Evolutionary conservation across 257 asterid genomes (phyloP), one percentile per base, ranked within the genome.

Genomic region (Hygrophila difformis): DNA sequence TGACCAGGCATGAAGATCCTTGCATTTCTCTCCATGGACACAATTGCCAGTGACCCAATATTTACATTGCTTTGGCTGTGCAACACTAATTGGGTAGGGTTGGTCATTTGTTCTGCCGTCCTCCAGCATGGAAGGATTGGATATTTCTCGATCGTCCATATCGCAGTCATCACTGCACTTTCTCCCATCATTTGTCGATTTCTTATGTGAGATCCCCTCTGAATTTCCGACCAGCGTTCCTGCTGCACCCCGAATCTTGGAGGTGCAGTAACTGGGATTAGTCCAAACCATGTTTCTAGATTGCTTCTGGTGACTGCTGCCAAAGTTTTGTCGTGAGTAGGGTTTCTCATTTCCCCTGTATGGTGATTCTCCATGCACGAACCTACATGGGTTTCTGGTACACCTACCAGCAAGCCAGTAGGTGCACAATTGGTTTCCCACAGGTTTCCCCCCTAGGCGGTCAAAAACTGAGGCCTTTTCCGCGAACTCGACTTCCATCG

Each of bases 351-450:
- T 26, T 23, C 37, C 61, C 28, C 50, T 52, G 18, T 48, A 39
- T 14, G 53, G 57, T 26, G 51, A 42, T 39, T 49, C 60, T 18
- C 39, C 12, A 55, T 77, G 93, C 63, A 61, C 24, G 67, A 39
- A 81, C 39, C 36, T 52, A 35, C 93, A 77, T 8, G 86, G 83
- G 37, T 66, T 57, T 53, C 67, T 69, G 29, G 26, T 77, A 68
- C 93, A 81, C 47, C 53, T 61, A 29, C 93, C 93, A 17, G 50
- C 15, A 29, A 64, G 73, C 93, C 93, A 81, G 59, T 31, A 77
- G 11, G 14, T 20, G 53, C 87, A 81, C 14, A 67, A 71, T 59
- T 47, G 29, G 29, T 43, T 68, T 46, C 37, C 50, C 6, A 12
- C 56, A 41, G 37, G 56, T 18, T 26, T 50, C 48, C 63, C 39